Evolutionary conservation across 768 basidiomycete species (phyloP).

Genomic region (Pulveroboletus sp.): DNA sequence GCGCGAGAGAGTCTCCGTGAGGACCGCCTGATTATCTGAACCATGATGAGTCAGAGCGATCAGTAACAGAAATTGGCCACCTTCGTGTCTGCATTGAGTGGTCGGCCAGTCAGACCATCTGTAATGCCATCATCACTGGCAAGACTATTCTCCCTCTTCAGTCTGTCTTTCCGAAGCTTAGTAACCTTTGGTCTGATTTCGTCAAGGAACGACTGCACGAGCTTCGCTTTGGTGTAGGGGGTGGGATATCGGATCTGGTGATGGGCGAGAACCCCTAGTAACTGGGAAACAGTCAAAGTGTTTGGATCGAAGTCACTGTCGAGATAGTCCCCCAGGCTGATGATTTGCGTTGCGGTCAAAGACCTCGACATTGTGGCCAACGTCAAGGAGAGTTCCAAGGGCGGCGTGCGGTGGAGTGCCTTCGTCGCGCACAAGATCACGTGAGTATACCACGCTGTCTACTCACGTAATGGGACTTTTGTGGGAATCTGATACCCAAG

Average conservation of each 20-base stretch:
- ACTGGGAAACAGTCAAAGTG: slow-evolving; percentile 72
- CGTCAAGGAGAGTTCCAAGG: slow-evolving; percentile 7
- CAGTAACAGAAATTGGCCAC: slow-evolving; percentile 29
- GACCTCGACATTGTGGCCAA: slow-evolving; percentile 54
- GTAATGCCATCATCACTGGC: slow-evolving; percentile 81
- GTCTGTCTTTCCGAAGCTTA: slow-evolving; percentile 58
- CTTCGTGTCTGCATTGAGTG: slow-evolving; percentile 45
- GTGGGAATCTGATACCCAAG: too few species aligned
- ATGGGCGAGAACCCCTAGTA: slow-evolving; percentile 70
- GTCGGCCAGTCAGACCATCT: slow-evolving; percentile 78
- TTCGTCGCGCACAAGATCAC: slow-evolving; percentile 14
- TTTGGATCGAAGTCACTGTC: slow-evolving; percentile 72
- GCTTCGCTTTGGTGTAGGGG: slow-evolving; percentile 71
- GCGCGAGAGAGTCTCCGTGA: slow-evolving; percentile 63
- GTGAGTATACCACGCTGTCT: slow-evolving; percentile 1
- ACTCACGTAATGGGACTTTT: slow-evolving; percentile 1
- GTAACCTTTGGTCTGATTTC: slow-evolving; percentile 59
- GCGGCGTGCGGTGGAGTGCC: neutral
- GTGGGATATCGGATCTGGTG: slow-evolving; percentile 73
- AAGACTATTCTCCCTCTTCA: slow-evolving; percentile 61
- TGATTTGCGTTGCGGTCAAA: slow-evolving; percentile 72
- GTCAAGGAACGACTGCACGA: slow-evolving; percentile 73
- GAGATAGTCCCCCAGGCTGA: slow-evolving; percentile 72
- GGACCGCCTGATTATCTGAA: slow-evolving; percentile 41
- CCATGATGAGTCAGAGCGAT: slow-evolving; percentile 5